Evolutionary conservation across 768 basidiomycete species (phyloP).

Genomic region (Pulveroboletus frians): DNA sequence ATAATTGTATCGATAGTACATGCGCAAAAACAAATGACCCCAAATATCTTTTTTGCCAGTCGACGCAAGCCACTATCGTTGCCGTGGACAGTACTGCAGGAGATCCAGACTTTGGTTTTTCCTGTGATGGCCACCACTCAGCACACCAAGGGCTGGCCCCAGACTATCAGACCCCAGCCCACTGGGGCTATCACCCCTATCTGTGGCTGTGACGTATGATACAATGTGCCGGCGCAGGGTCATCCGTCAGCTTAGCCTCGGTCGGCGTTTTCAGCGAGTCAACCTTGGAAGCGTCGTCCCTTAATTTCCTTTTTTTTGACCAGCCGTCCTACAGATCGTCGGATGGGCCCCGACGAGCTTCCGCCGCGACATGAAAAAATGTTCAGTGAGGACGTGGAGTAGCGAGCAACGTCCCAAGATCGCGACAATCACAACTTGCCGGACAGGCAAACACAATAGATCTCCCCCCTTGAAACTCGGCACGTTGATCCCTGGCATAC

Average conservation of each 20-base stretch:
- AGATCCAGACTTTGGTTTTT: neutral
- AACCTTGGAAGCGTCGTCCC: no score
- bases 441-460: neutral
- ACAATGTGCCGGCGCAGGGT: neutral
- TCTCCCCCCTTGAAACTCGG: neutral
- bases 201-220: neutral
- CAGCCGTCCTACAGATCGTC: neutral
- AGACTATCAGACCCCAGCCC: neutral
- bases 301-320: no score
- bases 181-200: neutral
- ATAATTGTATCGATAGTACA: neutral
- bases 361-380: neutral
- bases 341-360: neutral
- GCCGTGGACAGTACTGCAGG: neutral
- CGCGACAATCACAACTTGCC: conserved; percentile 38
- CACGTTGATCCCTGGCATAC: neutral
- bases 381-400: neutral
- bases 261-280: no score
- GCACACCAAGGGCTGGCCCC: neutral
- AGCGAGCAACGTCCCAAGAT: conserved; percentile 13
- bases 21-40: neutral
- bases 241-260: neutral
- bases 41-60: neutral
- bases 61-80: neutral
- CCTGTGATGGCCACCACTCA: neutral